Percentiles rank a stretch among this genome's conserved stretches.
Conservation (phyloP, 139 green algal genomes). For the Picochlorum costavermella region DNA sequence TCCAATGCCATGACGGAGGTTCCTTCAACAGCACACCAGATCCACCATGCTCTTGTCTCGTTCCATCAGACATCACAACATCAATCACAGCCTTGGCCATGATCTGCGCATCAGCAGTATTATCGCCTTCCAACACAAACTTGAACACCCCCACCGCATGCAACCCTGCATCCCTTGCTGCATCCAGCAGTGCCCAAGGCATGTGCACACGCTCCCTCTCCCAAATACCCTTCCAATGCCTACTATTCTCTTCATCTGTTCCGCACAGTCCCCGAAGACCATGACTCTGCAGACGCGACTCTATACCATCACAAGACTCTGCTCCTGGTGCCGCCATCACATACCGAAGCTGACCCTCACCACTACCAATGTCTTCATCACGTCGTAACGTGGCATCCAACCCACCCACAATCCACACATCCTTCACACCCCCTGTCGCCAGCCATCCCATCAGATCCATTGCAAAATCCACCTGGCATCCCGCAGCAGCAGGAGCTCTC, state of each 20-base stretch:
- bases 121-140: constrained; percentile 55
- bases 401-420: constrained; percentile 44
- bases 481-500: constrained; percentile 39
- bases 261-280: constrained; percentile 27
- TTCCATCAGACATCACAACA: not conserved
- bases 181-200: constrained; percentile 48
- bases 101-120: constrained; percentile 30
- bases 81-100: constrained; percentile 19
- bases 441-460: not conserved
- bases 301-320: not conserved
- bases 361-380: constrained; percentile 44
- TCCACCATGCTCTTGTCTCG: not conserved
- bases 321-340: not conserved
- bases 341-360: not conserved
- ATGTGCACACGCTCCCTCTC: constrained; percentile 30
- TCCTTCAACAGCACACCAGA: constrained; percentile 3
- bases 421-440: constrained; percentile 9
- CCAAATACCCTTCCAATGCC: constrained; percentile 16
- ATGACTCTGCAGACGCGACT: not conserved
- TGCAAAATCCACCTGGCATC: constrained; percentile 10
- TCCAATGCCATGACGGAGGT: constrained; percentile 16
- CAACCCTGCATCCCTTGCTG: not conserved
- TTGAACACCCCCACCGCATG: constrained; percentile 26
- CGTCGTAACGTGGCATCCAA: constrained; percentile 39
- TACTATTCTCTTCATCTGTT: too few species aligned